Base-by-base conservation (phyloP, 169 alveolate species). In the Eimeria tenella region DNA sequence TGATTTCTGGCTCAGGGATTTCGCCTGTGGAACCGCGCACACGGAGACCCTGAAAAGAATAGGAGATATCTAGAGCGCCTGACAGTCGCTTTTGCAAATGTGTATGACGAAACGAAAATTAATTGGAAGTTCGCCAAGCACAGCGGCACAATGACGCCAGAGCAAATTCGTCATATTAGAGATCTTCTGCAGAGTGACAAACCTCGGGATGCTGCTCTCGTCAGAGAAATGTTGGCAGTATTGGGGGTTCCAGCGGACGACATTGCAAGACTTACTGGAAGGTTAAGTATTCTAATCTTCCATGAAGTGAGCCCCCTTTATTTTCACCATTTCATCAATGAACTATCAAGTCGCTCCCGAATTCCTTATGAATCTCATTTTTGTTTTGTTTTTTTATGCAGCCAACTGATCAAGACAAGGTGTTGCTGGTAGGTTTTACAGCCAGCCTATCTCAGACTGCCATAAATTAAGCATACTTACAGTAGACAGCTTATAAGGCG, bases 21-120 rank as follows among this genome's bases (percentile, higher is more conserved):
- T 70, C 91, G 91, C 21, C 79, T 83, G 50, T 83, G 91, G 91
- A 83, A 83, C 79, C 91, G 91, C 52, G 77, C 91, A 21, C 91
- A 83, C 31, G 91, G 91, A 62, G 91, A 83, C 91, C 91, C 91
- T 5, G 91, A 62, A 42, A 83, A n/a, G 63, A 83, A 83, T 49
- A 58, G 60, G 17, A 50, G 91, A 42, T 83, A 83, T 53, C 79
- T 83, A 25, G 79, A 83, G 50, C 91, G 91, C 17, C 91, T 83
- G 56, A 53, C 91, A 50, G 77, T 62, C n/a, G 91, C 79, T 4
- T 62, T 83, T 58, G 60, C 91, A 53, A 83, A 83, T 4, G 77
- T 83, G 42, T 53, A 58, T 17, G 58, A 58, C 58, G 91, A 83
- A 53, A 42, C 63, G 23, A 60, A 31, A 0, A 10, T 83, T 58